A percentile compares a stretch with the other conserved stretches of the same genome.
Evolutionary conservation across 371 early-diverging fungal genomes (phyloP).

Genomic region (Apophysomyces elegans): DNA sequence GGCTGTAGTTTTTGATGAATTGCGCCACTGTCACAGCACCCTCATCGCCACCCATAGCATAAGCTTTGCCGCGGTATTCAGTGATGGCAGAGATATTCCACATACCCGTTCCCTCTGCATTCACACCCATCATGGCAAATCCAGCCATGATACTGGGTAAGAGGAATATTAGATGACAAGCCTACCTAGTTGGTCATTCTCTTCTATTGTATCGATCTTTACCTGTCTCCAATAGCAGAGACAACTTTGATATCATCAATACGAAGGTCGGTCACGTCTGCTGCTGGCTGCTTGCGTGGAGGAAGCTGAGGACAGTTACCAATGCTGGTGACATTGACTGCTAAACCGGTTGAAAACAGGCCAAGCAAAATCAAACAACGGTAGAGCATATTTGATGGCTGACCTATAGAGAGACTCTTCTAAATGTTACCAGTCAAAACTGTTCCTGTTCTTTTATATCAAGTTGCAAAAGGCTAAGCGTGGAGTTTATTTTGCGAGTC

Average conservation of each 20-base stretch:
- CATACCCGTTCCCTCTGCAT: constrained; percentile 17
- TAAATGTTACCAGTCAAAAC: too few relatives aligned
- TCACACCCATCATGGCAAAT: constrained; percentile 33
- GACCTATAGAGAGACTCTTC: too few relatives aligned
- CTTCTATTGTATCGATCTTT: neutral
- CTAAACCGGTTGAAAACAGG: neutral
- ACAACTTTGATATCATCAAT: constrained; percentile 35
- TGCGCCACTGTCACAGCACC: constrained; percentile 46
- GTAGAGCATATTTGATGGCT: neutral
- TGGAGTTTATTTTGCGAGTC: too few relatives aligned
- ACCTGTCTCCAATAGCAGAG: constrained; percentile 37
- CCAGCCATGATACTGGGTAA: constrained; percentile 41
- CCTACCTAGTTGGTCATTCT: too few relatives aligned
- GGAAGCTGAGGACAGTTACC: constrained; percentile 25
- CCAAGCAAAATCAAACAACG: neutral
- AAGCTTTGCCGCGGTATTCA: constrained; percentile 52
- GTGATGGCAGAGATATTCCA: constrained; percentile 23
- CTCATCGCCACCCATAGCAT: constrained; percentile 47
- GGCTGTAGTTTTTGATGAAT: constrained; percentile 43
- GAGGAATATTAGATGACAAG: too few relatives aligned
- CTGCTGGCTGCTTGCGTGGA: constrained; percentile 19
- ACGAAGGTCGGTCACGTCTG: constrained; percentile 30
- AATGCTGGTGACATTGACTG: constrained; percentile 14
- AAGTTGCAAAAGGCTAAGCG: too few relatives aligned
- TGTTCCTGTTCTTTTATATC: too few relatives aligned